These are phyloP conservation scores for Poterioochromonas sp. DNA, from an alignment of 352 stramenopile species.

Conservation along the genomic window DNA sequence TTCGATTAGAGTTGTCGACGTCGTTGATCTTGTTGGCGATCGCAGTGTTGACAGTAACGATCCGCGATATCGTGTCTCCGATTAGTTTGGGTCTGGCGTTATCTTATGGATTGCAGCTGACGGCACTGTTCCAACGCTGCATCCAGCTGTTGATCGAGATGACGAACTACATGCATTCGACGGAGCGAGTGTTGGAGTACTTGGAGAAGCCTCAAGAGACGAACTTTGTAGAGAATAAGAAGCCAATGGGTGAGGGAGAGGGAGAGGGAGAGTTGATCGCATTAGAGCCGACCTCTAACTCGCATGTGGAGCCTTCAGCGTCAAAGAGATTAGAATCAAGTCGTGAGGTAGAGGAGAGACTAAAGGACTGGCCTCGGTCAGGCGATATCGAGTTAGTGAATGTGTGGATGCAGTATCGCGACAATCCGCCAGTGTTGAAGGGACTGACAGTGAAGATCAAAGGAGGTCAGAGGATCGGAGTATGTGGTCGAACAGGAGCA, in stretches of 20 bases:
- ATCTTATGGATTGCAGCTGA: conserved; percentile 8
- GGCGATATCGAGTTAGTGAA: conserved; percentile 54
- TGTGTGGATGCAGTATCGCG: conserved; percentile 60
- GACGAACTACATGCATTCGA: neutral
- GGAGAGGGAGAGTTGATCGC: no score
- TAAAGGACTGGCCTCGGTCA: conserved; percentile 49
- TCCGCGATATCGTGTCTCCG: neutral
- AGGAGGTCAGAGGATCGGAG: conserved; percentile 2
- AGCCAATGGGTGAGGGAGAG: no score
- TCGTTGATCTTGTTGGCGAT: neutral
- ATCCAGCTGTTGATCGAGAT: conserved; percentile 19
- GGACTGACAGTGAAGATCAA: conserved; percentile 53
- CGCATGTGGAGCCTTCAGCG: neutral
- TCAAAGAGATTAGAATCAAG: neutral
- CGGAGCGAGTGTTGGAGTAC: conserved; percentile 10
- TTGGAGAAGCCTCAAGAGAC: neutral
- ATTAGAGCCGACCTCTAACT: no score
- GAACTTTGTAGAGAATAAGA: neutral
- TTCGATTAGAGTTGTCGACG: neutral
- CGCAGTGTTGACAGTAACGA: neutral
- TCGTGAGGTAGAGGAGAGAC: neutral
- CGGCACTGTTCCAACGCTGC: conserved; percentile 20
- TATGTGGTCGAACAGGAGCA: conserved; percentile 21
- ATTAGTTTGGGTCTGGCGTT: conserved; percentile 7
- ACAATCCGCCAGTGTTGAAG: conserved; percentile 56